Evolutionary conservation across 306 rosid species (phyloP).

Genomic region (Astragalus glycyphyllos): DNA sequence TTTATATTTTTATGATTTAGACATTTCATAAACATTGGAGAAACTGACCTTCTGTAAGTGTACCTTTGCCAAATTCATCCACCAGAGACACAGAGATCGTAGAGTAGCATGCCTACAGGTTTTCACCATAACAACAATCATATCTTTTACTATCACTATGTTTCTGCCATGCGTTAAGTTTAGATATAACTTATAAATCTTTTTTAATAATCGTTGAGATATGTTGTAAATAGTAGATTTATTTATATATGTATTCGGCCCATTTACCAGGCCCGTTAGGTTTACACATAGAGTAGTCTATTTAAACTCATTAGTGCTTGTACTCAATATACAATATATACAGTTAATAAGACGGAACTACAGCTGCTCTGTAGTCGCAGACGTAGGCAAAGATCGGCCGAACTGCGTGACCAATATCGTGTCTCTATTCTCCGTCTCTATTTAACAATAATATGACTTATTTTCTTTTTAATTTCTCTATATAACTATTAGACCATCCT

Average conservation of each 20-base stretch:
- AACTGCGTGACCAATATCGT: no score
- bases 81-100: constrained; percentile 74
- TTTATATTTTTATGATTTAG: constrained; percentile 25
- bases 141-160: neutral
- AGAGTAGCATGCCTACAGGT: constrained; percentile 85
- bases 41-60: constrained; percentile 93
- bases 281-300: no score
- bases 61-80: constrained; percentile 99
- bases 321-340: no score
- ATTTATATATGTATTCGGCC: no score
- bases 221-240: no score
- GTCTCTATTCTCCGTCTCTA: no score
- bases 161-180: neutral
- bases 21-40: constrained; percentile 30
- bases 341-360: no score
- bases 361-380: no score
- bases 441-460: neutral
- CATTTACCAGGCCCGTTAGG: no score
- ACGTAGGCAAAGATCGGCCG: no score
- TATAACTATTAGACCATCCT: constrained; percentile 5
- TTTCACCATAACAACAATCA: constrained; percentile 20
- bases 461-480: neutral
- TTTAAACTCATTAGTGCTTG: no score
- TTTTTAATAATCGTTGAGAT: no score
- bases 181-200: neutral